Base-by-base conservation (phyloP, 2,329 filamentous ascomycete genomes). In the Geosmithia flava region DNA sequence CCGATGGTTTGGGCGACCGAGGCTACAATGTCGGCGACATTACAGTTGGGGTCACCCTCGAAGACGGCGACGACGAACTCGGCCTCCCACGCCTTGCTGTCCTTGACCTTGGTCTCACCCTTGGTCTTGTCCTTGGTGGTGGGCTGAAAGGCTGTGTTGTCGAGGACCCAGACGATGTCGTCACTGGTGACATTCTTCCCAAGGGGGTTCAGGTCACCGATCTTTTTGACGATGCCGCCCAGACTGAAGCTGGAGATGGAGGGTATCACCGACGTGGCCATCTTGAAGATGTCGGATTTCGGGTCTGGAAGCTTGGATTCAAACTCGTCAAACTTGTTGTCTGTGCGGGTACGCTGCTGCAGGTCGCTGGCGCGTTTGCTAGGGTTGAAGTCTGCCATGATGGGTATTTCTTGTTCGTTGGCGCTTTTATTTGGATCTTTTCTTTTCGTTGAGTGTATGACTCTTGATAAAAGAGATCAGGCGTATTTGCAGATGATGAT, bases 51-150 rank as follows among this genome's bases (percentile, higher is more conserved):
- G 55, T 86, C 71, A 57, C 81, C 80, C 53, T 84, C 78, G 56
- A 96, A 95, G 49, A 88, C 86, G 43, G 85, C 87, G 2, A 85
- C 80, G 0, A 95, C 81, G 52, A 90, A 89, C 60, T 96, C 87
- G 23, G 85, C 85, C 58, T 86, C 74, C 88, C 89, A 96, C 47
- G 66, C 67, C 2, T 65, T 63, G 50, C 62, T 57, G 29, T 30
- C 29, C 29, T 30, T 30, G 2, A 84, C 80, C 0, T 94, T 81
- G 52, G 90, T 88, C 60, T 96, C 87, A 23, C 84, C 85, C 57
- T 86, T 74, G 88, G 88, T 96, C 47, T 60, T 62, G 47, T 66
- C 67, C 2, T 66, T 63, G 50, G 62, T 57, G 17, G 66, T 58
- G 44, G 69, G 65, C 51, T 79, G 78, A 61, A 84, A 91, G 4